Conservation (phyloP, 495 filamentous ascomycete genomes). For the Talaromyces trachyspermus region DNA sequence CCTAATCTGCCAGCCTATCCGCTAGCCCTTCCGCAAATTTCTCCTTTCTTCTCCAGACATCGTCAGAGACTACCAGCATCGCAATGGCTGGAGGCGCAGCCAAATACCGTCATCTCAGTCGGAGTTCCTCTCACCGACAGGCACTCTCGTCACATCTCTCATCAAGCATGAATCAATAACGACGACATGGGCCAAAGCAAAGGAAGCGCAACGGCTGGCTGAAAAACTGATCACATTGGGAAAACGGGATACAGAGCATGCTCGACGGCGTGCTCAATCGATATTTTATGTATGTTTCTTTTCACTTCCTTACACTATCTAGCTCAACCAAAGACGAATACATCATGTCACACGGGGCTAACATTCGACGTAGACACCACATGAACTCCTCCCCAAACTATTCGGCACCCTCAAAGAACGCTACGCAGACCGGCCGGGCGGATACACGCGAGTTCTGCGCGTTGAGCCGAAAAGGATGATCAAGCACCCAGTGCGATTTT, state of each 20-base stretch:
- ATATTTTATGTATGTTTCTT: constrained; percentile 71
- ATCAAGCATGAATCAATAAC: constrained; percentile 86
- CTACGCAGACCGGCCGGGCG: constrained; percentile 74
- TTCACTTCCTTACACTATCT: neutral
- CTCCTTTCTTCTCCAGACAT: neutral
- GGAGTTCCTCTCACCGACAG: constrained; percentile 76
- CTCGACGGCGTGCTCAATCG: constrained; percentile 54
- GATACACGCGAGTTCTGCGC: constrained; percentile 89
- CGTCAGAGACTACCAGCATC: neutral
- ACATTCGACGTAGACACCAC: constrained; percentile 47
- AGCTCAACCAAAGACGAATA: neutral
- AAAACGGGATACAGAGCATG: constrained; percentile 81
- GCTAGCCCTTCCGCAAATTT: neutral
- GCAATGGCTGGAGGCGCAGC: constrained; percentile 76
- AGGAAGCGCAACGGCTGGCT: constrained; percentile 87
- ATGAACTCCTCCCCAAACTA: constrained; percentile 71
- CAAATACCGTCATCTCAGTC: constrained; percentile 82
- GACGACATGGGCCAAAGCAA: constrained; percentile 94
- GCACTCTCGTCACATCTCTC: constrained; percentile 94
- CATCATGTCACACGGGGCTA: neutral
- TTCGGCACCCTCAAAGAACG: constrained; percentile 76
- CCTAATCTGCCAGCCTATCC: neutral
- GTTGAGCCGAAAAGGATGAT: constrained; percentile 68
- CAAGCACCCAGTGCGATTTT: constrained; percentile 85
- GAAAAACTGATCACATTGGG: constrained; percentile 90